A percentile compares a stretch with the other conserved stretches of the same genome.
phyloP scores from a whole-genome alignment of 106 monocot genomes.

The Xerophyta viscosa region DNA sequence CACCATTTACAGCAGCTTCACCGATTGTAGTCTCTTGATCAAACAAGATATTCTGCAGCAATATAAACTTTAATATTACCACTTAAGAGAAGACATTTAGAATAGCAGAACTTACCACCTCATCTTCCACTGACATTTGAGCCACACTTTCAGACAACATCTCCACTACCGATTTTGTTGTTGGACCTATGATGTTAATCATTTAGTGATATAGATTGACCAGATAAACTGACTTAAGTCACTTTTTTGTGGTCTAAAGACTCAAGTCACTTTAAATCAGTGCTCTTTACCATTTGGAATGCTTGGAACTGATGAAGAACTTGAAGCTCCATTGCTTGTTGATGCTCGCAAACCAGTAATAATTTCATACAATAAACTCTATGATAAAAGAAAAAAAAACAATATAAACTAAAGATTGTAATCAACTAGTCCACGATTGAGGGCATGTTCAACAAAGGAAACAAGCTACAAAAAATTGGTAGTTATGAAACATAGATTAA shows the following conservation, averaged over 20 bases:
- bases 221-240: no score
- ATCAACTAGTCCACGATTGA: no score
- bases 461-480: no score
- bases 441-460: no score
- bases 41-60: slow-evolving; percentile 48
- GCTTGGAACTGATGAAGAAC: slow-evolving; percentile 69
- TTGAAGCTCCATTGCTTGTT: slow-evolving; percentile 40
- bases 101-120: slow-evolving; percentile 31
- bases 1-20: slow-evolving; percentile 28
- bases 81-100: slow-evolving; percentile 1
- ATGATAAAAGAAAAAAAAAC: background rate
- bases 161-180: slow-evolving; percentile 79
- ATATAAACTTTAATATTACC: background rate
- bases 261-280: no score
- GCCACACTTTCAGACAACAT: slow-evolving; percentile 64
- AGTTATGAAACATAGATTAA: no score
- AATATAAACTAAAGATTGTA: no score
- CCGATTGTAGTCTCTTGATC: slow-evolving; percentile 34
- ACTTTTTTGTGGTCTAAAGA: no score
- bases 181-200: slow-evolving; percentile 20
- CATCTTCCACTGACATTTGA: slow-evolving; percentile 38
- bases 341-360: slow-evolving; percentile 58
- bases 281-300: slow-evolving; percentile 46
- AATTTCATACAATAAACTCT: slow-evolving; percentile 82
- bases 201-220: background rate